phyloP scores from a whole-genome alignment of 306 rosid species.

The Sindora glabra region DNA sequence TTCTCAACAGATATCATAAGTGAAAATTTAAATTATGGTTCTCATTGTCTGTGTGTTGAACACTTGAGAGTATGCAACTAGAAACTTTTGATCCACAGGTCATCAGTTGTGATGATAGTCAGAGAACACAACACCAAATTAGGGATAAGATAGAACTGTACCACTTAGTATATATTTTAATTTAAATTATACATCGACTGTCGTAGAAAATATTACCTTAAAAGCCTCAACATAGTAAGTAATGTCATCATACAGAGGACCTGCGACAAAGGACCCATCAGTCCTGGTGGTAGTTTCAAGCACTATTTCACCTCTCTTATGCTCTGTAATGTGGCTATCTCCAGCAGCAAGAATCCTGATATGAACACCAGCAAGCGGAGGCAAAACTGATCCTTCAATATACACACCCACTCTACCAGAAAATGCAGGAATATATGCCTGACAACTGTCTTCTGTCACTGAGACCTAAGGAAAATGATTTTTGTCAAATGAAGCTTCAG shows the following conservation, averaged over 20 bases:
- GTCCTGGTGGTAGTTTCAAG: conserved; percentile 67
- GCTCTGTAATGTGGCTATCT: conserved; percentile 53
- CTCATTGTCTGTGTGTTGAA: background rate
- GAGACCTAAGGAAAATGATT: conserved; percentile 39
- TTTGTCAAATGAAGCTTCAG: conserved; percentile 15
- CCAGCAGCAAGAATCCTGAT: conserved; percentile 68
- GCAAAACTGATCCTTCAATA: conserved; percentile 81
- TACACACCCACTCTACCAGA: conserved; percentile 68
- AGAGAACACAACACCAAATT: background rate
- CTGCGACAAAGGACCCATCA: conserved; percentile 73
- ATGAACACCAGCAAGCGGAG: conserved; percentile 74
- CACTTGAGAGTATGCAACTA: background rate
- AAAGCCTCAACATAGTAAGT: conserved; percentile 67
- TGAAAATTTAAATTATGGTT: background rate
- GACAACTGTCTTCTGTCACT: conserved; percentile 72
- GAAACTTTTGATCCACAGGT: background rate
- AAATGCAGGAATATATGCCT: conserved; percentile 64
- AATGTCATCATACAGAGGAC: conserved; percentile 84
- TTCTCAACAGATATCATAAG: background rate
- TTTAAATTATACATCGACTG: background rate
- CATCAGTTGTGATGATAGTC: background rate
- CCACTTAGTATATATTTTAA: conserved; percentile 1
- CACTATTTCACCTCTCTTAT: conserved; percentile 64
- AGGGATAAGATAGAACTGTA: conserved; percentile 7
- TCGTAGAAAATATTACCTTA: conserved; percentile 43